Base-by-base conservation (phyloP, 768 basidiomycete species). In the Pleurotus citrinopileatus region DNA sequence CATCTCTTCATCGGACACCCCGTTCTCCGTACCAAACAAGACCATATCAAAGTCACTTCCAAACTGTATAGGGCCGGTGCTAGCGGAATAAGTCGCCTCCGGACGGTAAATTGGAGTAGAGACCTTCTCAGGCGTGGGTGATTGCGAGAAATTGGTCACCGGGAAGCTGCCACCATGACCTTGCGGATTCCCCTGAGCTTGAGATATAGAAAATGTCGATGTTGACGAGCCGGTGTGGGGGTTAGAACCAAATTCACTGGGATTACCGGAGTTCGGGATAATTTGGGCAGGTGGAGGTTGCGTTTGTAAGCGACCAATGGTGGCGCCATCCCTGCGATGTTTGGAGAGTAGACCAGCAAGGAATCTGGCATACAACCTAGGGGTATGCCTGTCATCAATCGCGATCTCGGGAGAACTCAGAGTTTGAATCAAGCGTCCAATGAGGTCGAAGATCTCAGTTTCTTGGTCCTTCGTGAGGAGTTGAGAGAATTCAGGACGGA, bases 371-470 rank as follows among this genome's bases (percentile, higher is more conserved):
- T 91, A 90, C 28, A 91, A 73, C 59, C 83, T 86, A 1, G 89
- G 90, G 0, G 88, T 89, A 63, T 92, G 90, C 12, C 86, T 79
- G 60, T 89, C 87, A 60, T 92, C 90, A 46, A 91, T 88, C 13
- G 89, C 86, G 45, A 91, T 82, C 54, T 85, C 84, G 9, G 83
- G 79, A 3, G 83, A 84, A 66, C 81, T 83, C 52, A 91, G 69
- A 0, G 82, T 86, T 56, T 86, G 81, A 59, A 92, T 90, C 19
- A 92, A 75, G 9, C 80, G 79, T 36, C 83, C 77, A 53, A 92
- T 89, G 58, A 84, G 72, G 55, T 86, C 82, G 58, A 87, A 86
- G 54, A 91, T 86, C 60, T 87, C 80, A 29, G 74, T 80, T 59
- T 89, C 86, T 62, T 85, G 80, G 17, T 81, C 79, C 54, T 79